Base-by-base conservation (phyloP, 176 grass and related monocot genomes). In the Eragrostis nindensis region DNA sequence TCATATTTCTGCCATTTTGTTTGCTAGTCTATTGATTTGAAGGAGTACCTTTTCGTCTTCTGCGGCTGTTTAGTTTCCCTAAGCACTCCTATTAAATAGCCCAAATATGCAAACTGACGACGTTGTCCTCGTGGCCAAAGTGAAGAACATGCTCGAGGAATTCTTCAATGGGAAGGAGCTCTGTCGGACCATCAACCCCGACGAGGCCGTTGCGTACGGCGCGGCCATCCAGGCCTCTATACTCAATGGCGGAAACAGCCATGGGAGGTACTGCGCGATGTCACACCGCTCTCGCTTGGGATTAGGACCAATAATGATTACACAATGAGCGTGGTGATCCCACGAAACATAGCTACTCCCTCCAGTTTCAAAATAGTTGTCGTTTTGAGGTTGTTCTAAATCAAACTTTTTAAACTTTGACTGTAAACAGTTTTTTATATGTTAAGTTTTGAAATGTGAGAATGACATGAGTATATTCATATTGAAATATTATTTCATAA, bases 151-250 rank as follows among this genome's bases (percentile, higher is more conserved):
- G 18, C 6, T 94, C 15, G 29, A 15, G 11, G 85, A 88, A 0
- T 86, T 90, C 70, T 94, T 94, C 32, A n/a, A 38, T 2, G 79
- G 85, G 12, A 88, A 90, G 79, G 74, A 92, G 86, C 78, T 92
- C 9, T 89, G 63, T 68, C 52, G 76, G 70, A 80, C 45, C 79
- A 92, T 92, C 73, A 90, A 91, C 44, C 75, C 79, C 0, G 88
- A 94, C 5, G 91, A 94, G 49, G 88, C 88, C 0, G 82, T 94
- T 5, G 88, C 88, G 0, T 76, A 86, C 8, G 88, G 91, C 3
- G 88, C 91, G 1, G 88, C 91, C 18, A 60, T 94, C 46, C 74
- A 90, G 25, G 91, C 91, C 0, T 83, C 82, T 1, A 80, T 79
- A 6, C 62, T 90, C 46, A 70, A 85, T 17, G 79, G 79, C 2